Evolutionary conservation across 75 land plant genomes (phyloP), one percentile per base, ranked within the genome.

Genomic region (Pinus taeda): DNA sequence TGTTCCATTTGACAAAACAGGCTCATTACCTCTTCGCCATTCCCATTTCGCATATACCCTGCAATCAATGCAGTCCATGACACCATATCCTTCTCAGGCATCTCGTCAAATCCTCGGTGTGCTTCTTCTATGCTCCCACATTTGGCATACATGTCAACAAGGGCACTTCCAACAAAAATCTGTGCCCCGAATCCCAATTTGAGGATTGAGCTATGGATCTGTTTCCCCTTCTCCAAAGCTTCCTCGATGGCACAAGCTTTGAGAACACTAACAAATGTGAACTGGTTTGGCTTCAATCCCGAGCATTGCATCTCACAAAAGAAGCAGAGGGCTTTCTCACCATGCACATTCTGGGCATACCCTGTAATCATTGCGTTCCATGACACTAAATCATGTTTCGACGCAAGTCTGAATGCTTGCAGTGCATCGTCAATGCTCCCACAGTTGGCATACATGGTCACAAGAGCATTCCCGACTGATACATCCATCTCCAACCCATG

Each of bases 81-180:
- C 20, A 75, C 79, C 39, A 79, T 56, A 59, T 79, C 63, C 71
- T 62, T 84, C 9, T 17, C 12, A 12, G 80, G 76, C 84, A 88
- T 84, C 73, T 76, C 77, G n/a, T 78, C 78, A 79, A 91, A 91
- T 57, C 89, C 85, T 33, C 56, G 76, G 49, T 65, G 59, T 9
- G 94, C 94, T 60, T 87, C 86, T 57, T 81, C 69, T 58, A 76
- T 20, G 62, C 83, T 83, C 30, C 53, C 26, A 77, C 88, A 89
- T 78, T 89, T 93, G 4, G 84, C 86, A 76, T 93, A 93, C 82
- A 89, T 77, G 76, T 88, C 55, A 60, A 89, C 15, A 15, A 89
- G 70, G 53, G 83, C 57, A 63, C 85, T 91, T 21, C 57, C 17
- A 29, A 89, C 74, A 13, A 36, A 56, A 24, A 76, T 33, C 26